Base-by-base conservation (phyloP, 495 filamentous ascomycete species). In the Copromyces sp. region DNA sequence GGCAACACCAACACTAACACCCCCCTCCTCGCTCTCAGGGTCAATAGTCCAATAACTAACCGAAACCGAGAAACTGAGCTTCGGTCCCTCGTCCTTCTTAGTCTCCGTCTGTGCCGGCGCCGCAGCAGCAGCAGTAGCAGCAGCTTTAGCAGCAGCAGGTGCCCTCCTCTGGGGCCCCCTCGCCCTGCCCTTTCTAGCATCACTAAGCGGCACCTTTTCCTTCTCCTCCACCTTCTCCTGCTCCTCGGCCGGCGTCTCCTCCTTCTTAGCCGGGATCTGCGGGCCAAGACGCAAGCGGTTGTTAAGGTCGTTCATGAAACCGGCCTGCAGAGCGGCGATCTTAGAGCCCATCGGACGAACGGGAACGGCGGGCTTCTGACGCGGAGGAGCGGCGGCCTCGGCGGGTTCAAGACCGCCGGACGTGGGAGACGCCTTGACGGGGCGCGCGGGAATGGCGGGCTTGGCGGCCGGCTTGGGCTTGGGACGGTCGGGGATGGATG, bases 261-360 rank as follows among this genome's bases (percentile, higher is more conserved):
- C 89, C 83, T 93, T 92, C 75, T 78, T 77, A 70, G 89, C 89
- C 32, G 89, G 88, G 24, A 83, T 87, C 74, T 91, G 90, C 14
- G 93, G 94, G 16, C 96, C 95, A 8, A 94, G 80, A 79, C 92
- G 90, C 45, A 99, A 84, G 17, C 93, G 89, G 17, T 91, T 92
- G 79, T 98, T 95, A 45, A 99, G 82, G 78, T 98, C 94, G 39
- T 87, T 91, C 83, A 98, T 87, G 82, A 98, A 98, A 4, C 93
- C 94, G 17, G 91, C 91, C 81, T 95, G 93, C 69, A 98, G 78
- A 32, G 94, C 92, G 17, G 94, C 93, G 77, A 99, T 95, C 83
- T 98, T 98, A 59, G 88, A 85, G 4, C 92, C 93, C 53, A 85
- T 84, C 0, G 94, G 93, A 39, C 94, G 88, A 24, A 91, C 89